phyloP scores from a whole-genome alignment of 768 basidiomycete genomes.

The Termitomyces sp. region DNA sequence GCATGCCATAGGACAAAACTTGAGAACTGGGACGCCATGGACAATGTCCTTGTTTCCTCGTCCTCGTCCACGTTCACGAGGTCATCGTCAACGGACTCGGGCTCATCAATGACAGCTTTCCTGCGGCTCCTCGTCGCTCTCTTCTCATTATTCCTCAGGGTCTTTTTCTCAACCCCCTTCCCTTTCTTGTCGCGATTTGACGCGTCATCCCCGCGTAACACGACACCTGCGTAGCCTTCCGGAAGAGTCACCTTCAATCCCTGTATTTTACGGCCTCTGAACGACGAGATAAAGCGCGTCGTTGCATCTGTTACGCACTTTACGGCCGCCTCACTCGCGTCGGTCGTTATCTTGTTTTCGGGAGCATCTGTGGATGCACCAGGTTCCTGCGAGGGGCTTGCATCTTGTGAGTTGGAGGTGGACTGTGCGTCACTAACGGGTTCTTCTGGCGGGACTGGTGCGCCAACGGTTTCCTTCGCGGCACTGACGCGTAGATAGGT shows the following conservation, averaged over 20 bases:
- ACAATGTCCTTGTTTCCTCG: slow-evolving; percentile 28
- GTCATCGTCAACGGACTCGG: slow-evolving; percentile 21
- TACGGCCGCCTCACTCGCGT: not conserved
- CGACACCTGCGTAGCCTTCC: slow-evolving; percentile 59
- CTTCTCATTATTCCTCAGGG: slow-evolving; percentile 8
- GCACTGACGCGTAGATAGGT: slow-evolving; percentile 64
- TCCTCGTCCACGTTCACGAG: slow-evolving; percentile 24
- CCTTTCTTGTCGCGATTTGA: slow-evolving; percentile 5
- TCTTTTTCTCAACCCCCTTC: slow-evolving; percentile 10
- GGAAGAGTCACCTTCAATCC: slow-evolving; percentile 61
- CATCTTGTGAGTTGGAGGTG: not conserved
- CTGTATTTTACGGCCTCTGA: slow-evolving; percentile 71
- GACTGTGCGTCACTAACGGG: slow-evolving; percentile 2
- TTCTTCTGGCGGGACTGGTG: slow-evolving; percentile 13
- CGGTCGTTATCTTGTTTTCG: not conserved
- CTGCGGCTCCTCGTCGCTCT: slow-evolving; percentile 23
- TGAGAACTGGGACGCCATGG: slow-evolving; percentile 50
- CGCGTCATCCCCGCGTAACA: slow-evolving; percentile 36
- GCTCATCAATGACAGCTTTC: slow-evolving; percentile 17
- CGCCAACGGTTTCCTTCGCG: slow-evolving; percentile 24
- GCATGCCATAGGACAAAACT: slow-evolving; percentile 74
- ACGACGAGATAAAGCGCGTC: slow-evolving; percentile 53
- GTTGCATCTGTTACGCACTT: slow-evolving; percentile 20
- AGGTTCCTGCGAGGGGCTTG: not conserved
- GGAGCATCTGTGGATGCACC: not conserved